Conservation (phyloP, 768 basidiomycete genomes). For the Paxillus rubicundulus region DNA sequence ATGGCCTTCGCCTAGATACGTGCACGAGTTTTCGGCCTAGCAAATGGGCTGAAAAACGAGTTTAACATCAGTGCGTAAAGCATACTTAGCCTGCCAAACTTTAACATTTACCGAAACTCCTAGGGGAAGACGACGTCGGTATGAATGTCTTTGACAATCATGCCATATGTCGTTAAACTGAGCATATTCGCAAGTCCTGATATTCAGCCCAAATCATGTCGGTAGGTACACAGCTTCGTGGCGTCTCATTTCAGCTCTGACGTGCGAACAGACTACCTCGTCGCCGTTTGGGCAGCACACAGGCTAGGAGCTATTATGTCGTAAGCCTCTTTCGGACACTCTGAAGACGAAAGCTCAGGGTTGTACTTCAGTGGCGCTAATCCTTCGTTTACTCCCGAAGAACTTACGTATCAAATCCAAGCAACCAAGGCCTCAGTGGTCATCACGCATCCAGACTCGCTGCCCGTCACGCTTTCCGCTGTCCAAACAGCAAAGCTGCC, state of each 20-base stretch:
- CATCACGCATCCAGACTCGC: constrained; percentile 45
- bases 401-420: constrained; percentile 56
- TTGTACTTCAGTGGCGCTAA: constrained; percentile 52
- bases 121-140: constrained; percentile 42
- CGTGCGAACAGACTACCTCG: constrained; percentile 44
- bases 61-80: constrained; percentile 34
- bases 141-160: constrained; percentile 6
- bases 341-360: background rate
- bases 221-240: constrained; percentile 36
- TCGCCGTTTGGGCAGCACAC: constrained; percentile 56
- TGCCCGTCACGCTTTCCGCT: constrained; percentile 45
- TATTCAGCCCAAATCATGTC: constrained; percentile 67
- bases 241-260: background rate
- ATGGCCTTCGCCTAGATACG: constrained; percentile 29
- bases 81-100: background rate
- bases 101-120: background rate
- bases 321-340: constrained; percentile 35
- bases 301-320: constrained; percentile 55
- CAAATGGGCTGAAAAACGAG: constrained; percentile 35
- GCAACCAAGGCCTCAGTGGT: constrained; percentile 47
- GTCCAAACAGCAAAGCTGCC: constrained; percentile 40
- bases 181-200: constrained; percentile 43
- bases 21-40: constrained; percentile 35
- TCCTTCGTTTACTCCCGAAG: constrained; percentile 55
- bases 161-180: background rate